phyloP scores from a whole-genome alignment of 1,284 basidiomycete species.

The Fistulinella staudtii region DNA sequence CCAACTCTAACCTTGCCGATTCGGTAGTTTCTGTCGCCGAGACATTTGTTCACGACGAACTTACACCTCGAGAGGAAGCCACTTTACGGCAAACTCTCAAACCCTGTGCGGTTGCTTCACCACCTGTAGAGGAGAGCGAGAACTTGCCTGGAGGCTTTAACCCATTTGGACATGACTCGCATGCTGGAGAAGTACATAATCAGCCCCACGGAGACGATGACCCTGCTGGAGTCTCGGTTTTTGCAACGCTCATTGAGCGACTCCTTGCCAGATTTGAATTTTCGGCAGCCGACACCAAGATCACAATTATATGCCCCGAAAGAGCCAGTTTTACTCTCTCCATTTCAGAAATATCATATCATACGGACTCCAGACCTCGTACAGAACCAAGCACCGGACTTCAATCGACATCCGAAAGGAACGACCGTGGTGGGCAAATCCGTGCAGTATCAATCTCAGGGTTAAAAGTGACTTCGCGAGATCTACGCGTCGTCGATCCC shows the following conservation, averaged over 20 bases:
- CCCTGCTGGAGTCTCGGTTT: slow-evolving; percentile 73
- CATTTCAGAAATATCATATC: slow-evolving; percentile 57
- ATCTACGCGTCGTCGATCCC: slow-evolving; percentile 34
- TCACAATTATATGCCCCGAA: slow-evolving; percentile 63
- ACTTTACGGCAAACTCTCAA: slow-evolving; percentile 69
- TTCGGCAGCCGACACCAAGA: slow-evolving; percentile 61
- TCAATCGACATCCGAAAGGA: slow-evolving; percentile 29
- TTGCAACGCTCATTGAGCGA: slow-evolving; percentile 81
- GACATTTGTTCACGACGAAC: slow-evolving; percentile 80
- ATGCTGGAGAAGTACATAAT: slow-evolving; percentile 33
- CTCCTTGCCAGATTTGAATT: slow-evolving; percentile 81
- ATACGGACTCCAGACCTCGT: slow-evolving; percentile 29
- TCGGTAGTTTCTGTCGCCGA: slow-evolving; percentile 81
- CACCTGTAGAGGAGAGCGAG: slow-evolving; percentile 35
- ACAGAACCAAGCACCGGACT: slow-evolving; percentile 9
- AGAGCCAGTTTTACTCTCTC: slow-evolving; percentile 59
- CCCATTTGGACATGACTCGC: slow-evolving; percentile 41
- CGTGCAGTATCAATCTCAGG: slow-evolving; percentile 51
- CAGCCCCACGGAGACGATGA: slow-evolving; percentile 45
- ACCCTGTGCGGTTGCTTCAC: slow-evolving; percentile 35
- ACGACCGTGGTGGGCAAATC: slow-evolving; percentile 14
- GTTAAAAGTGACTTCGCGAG: slow-evolving; percentile 43
- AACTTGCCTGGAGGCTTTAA: slow-evolving; percentile 65
- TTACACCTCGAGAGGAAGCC: slow-evolving; percentile 68
- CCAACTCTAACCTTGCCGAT: slow-evolving; percentile 54